Percentiles rank a stretch among this genome's conserved stretches.
Conservation (phyloP, 768 basidiomycete genomes). For the Collybiopsis confluens region DNA sequence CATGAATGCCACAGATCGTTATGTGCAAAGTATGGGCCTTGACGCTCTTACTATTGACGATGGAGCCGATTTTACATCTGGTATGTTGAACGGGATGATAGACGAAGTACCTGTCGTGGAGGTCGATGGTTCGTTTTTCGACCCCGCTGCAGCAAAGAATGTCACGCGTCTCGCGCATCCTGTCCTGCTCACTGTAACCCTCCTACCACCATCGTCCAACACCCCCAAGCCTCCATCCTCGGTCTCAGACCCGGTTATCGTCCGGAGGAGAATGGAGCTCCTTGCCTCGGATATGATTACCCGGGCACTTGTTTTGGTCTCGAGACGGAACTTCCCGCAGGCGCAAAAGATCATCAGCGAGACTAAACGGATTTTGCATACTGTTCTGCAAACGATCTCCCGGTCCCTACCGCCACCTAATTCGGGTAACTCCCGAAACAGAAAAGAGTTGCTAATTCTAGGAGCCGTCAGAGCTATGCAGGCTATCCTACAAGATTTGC, state of each 20-base stretch:
- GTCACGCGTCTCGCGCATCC: constrained; percentile 90
- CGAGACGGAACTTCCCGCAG: constrained; percentile 84
- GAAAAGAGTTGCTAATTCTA: constrained; percentile 73
- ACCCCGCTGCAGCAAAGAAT: constrained; percentile 79
- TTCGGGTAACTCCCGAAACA: constrained; percentile 53
- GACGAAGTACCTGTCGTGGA: constrained; percentile 97
- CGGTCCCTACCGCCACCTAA: constrained; percentile 63
- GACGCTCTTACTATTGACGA: constrained; percentile 74
- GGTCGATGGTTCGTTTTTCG: constrained; percentile 93
- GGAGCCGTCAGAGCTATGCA: constrained; percentile 77
- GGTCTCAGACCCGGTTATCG: constrained; percentile 80
- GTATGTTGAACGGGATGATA: constrained; percentile 95
- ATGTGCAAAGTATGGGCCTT: constrained; percentile 81
- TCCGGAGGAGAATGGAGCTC: constrained; percentile 93
- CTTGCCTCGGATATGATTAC: constrained; percentile 98
- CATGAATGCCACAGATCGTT: constrained; percentile 84
- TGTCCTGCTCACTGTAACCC: constrained; percentile 89
- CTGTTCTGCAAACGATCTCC: constrained; percentile 81
- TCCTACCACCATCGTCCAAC: constrained; percentile 54
- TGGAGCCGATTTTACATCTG: constrained; percentile 70
- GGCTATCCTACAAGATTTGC: constrained; percentile 83
- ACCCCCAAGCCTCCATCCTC: constrained; percentile 39
- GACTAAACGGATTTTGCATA: constrained; percentile 89
- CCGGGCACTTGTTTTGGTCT: constrained; percentile 86
- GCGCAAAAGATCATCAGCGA: constrained; percentile 88